phyloP scores from a whole-genome alignment of 345 rosid genomes.

The Brassica rapa region DNA sequence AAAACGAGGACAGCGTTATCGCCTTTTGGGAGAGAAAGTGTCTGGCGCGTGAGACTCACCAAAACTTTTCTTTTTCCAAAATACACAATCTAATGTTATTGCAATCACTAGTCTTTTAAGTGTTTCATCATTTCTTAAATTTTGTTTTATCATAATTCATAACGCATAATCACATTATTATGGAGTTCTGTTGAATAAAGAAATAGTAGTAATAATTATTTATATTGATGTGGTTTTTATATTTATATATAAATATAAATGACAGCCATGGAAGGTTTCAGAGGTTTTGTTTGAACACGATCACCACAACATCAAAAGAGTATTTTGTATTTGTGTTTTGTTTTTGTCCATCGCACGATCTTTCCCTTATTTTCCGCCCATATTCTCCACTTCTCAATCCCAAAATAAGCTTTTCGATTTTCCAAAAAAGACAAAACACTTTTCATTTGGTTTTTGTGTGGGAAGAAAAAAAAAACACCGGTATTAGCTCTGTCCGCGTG shows the following conservation, averaged over 20 bases:
- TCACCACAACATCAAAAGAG: conserved; percentile 8
- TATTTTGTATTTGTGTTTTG: not conserved
- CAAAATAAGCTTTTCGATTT: conserved; percentile 12
- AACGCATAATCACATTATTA: not conserved
- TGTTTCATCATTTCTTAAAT: not conserved
- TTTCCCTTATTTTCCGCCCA: conserved; percentile 33
- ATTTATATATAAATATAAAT: not conserved
- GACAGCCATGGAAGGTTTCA: conserved; percentile 63
- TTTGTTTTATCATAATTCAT: not conserved
- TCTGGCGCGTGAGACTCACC: too few species aligned
- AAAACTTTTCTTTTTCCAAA: too few species aligned
- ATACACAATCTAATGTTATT: not conserved
- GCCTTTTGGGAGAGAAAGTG: too few species aligned
- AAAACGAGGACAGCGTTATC: too few species aligned
- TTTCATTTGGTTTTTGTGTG: not conserved
- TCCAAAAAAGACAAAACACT: conserved; percentile 2
- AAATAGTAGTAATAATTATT: not conserved
- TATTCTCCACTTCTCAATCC: conserved; percentile 39
- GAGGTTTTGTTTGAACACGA: conserved; percentile 36
- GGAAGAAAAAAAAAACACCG: not conserved
- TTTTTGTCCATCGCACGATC: conserved; percentile 36
- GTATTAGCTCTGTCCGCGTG: conserved; percentile 25
- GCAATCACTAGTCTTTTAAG: not conserved
- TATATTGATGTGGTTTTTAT: not conserved
- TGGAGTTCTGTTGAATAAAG: not conserved